phyloP scores from a whole-genome alignment of 2,329 filamentous ascomycete genomes.

The Trichoderma citrinoviride region DNA sequence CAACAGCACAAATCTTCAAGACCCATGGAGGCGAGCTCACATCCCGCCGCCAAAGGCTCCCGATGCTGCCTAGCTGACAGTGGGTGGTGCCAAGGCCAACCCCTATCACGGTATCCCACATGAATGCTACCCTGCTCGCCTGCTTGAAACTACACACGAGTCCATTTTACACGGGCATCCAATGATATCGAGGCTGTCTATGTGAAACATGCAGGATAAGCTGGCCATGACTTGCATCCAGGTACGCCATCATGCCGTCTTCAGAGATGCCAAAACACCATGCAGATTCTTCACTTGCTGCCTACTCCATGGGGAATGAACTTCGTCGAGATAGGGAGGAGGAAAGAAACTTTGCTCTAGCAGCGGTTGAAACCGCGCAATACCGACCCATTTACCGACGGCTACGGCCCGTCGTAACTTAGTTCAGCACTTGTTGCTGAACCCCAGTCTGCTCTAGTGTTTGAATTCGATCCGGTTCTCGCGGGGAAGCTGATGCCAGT shows the following conservation, averaged over 20 bases:
- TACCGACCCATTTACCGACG: background rate
- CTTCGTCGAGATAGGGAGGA: background rate
- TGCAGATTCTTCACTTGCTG: background rate
- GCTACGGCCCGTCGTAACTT: constrained; percentile 1
- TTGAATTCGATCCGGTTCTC: background rate
- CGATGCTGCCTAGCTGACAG: background rate
- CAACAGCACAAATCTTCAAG: background rate
- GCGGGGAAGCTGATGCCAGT: constrained; percentile 14
- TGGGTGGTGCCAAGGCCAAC: background rate
- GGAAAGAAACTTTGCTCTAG: too few relatives aligned
- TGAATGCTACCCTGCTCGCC: background rate
- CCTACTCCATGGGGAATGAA: too few relatives aligned
- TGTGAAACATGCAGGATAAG: background rate
- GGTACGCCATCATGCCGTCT: background rate
- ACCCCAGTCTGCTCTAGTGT: background rate
- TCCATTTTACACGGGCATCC: background rate
- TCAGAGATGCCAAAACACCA: background rate
- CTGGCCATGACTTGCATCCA: background rate
- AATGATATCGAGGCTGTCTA: background rate
- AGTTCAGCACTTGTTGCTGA: background rate
- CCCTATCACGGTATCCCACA: background rate
- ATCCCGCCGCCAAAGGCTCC: background rate
- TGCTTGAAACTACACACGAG: background rate
- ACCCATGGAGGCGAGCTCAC: background rate
- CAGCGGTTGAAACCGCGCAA: background rate